Conservation (phyloP, 352 stramenopile species). For the Phytophthora kernoviae region DNA sequence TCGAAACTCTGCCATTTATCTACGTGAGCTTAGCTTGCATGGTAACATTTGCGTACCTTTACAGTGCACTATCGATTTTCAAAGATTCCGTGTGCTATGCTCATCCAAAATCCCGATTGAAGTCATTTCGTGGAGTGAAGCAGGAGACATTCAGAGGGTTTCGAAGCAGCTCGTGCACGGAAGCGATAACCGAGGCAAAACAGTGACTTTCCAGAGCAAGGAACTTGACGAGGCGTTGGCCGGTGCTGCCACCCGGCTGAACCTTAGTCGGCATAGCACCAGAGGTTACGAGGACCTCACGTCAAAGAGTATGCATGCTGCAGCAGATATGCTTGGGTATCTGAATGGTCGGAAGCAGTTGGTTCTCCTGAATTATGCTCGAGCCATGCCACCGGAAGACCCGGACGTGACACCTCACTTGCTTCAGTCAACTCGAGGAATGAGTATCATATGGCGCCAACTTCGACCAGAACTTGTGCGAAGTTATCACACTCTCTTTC, state of each 20-base stretch:
- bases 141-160: slow-evolving; percentile 61
- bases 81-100: slow-evolving; percentile 88
- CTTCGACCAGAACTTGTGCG: slow-evolving; percentile 88
- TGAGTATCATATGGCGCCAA: slow-evolving; percentile 93
- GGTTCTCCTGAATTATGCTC: slow-evolving; percentile 84
- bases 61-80: slow-evolving; percentile 86
- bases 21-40: slow-evolving; percentile 43
- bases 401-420: slow-evolving; percentile 81
- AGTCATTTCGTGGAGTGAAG: slow-evolving; percentile 67
- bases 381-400: slow-evolving; percentile 89
- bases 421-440: slow-evolving; percentile 69
- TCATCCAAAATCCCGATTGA: slow-evolving; percentile 87
- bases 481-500: slow-evolving; percentile 58
- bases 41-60: slow-evolving; percentile 72
- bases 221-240: slow-evolving; percentile 75
- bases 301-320: slow-evolving; percentile 74
- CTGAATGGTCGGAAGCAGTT: slow-evolving; percentile 55
- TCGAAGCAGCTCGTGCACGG: slow-evolving; percentile 87
- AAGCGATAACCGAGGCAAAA: slow-evolving; percentile 83
- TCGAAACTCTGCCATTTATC: slow-evolving; percentile 80
- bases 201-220: slow-evolving; percentile 80
- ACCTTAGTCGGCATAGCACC: slow-evolving; percentile 85
- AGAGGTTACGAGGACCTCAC: slow-evolving; percentile 90
- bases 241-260: slow-evolving; percentile 65
- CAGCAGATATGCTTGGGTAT: slow-evolving; percentile 87